These are phyloP conservation scores for Blastobotrys malaysiensis DNA, from an alignment of 1,139 yeast genomes.

Conservation along the genomic window DNA sequence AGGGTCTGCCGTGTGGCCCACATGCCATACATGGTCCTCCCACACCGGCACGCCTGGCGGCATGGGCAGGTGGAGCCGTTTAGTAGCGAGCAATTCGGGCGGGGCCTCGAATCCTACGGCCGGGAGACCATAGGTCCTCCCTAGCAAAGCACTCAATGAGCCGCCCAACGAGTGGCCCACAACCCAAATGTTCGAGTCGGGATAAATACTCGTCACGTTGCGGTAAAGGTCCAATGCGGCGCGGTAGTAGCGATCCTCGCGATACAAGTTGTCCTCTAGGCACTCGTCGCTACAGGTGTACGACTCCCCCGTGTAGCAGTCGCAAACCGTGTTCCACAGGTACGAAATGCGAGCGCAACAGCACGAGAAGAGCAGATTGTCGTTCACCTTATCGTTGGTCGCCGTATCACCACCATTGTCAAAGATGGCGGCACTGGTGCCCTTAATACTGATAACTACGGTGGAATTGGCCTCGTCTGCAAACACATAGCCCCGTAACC, in stretches of 20 bases:
- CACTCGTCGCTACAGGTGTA: conserved; percentile 90
- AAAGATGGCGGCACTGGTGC: conserved; percentile 86
- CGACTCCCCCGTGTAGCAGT: conserved; percentile 72
- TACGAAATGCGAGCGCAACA: conserved; percentile 94
- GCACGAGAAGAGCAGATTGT: conserved; percentile 84
- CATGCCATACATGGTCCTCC: conserved; percentile 84
- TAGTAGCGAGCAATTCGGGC: conserved; percentile 80
- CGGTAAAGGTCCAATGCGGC: conserved; percentile 75
- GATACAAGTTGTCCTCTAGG: conserved; percentile 66
- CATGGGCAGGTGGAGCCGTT: conserved; percentile 79
- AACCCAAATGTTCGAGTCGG: conserved; percentile 71
- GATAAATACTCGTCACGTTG: conserved; percentile 64
- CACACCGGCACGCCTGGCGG: conserved; percentile 86
- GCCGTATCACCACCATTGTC: conserved; percentile 75
- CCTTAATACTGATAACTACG: conserved; percentile 80
- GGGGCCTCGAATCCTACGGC: conserved; percentile 91
- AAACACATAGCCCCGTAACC: conserved; percentile 88
- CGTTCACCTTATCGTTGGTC: conserved; percentile 75
- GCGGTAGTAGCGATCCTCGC: conserved; percentile 76
- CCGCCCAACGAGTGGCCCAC: conserved; percentile 98
- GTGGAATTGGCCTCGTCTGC: conserved; percentile 57
- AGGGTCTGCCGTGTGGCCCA: conserved; percentile 97
- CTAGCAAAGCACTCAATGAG: conserved; percentile 71
- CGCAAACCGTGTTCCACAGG: conserved; percentile 94
- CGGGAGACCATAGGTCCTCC: conserved; percentile 86